Percentiles rank a stretch among this genome's conserved stretches.
Evolutionary conservation across 768 basidiomycete species (phyloP).

Genomic region (Crepidotus variabilis): DNA sequence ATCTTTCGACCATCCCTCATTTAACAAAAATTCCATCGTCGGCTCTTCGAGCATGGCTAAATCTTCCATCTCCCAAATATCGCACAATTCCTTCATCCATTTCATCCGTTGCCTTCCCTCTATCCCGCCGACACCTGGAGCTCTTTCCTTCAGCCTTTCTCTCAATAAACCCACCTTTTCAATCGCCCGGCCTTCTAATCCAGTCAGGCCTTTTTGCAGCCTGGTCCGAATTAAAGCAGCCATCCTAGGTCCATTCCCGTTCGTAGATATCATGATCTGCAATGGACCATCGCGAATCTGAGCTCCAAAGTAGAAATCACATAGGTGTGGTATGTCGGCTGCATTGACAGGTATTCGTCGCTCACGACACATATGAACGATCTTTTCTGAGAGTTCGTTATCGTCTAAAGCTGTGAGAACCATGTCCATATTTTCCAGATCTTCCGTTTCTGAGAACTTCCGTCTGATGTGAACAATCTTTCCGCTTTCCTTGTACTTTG

Average conservation of each 20-base stretch:
- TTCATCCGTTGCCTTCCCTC: slow-evolving; percentile 80
- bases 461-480: slow-evolving; percentile 73
- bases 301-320: slow-evolving; percentile 98
- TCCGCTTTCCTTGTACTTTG: slow-evolving; percentile 29
- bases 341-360: slow-evolving; percentile 86
- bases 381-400: slow-evolving; percentile 63
- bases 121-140: slow-evolving; percentile 78
- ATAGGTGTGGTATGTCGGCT: slow-evolving; percentile 91
- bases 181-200: slow-evolving; percentile 73
- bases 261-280: slow-evolving; percentile 95
- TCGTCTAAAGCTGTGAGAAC: slow-evolving; percentile 94
- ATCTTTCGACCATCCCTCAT: slow-evolving; percentile 83
- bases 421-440: slow-evolving; percentile 74
- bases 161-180: slow-evolving; percentile 76
- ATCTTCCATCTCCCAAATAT: slow-evolving; percentile 81
- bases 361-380: slow-evolving; percentile 65
- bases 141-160: slow-evolving; percentile 67
- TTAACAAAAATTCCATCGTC: slow-evolving; percentile 62
- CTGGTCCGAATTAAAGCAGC: slow-evolving; percentile 76
- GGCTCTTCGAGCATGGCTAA: slow-evolving; percentile 66
- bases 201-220: slow-evolving; percentile 67
- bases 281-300: slow-evolving; percentile 88
- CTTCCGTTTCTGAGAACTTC: slow-evolving; percentile 57
- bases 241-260: slow-evolving; percentile 88
- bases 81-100: slow-evolving; percentile 89